Conservation (phyloP, 2,329 filamentous ascomycete genomes). For the Pseudogymnoascus sp. region DNA sequence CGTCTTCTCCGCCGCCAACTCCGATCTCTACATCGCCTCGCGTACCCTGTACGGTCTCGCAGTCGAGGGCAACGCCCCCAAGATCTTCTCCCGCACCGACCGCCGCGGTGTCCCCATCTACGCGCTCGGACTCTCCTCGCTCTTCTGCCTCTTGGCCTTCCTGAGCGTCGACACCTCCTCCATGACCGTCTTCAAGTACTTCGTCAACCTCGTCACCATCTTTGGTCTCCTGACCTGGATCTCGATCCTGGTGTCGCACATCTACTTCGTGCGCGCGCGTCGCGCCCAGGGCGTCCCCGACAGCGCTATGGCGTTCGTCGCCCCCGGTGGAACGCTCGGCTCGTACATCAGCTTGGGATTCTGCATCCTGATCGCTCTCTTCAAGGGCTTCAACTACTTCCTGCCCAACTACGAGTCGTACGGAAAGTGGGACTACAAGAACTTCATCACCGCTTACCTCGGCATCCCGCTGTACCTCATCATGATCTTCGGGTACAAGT, state of each 20-base stretch:
- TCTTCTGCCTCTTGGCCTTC: slow-evolving; percentile 60
- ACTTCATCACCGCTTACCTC: slow-evolving; percentile 56
- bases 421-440: slow-evolving; percentile 51
- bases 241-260: slow-evolving; percentile 54
- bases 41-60: slow-evolving; percentile 65
- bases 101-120: slow-evolving; percentile 47
- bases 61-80: slow-evolving; percentile 58
- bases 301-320: slow-evolving; percentile 52
- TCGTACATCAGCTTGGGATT: slow-evolving; percentile 62
- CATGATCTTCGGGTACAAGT: slow-evolving; percentile 50
- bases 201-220: slow-evolving; percentile 55
- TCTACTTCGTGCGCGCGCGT: slow-evolving; percentile 58
- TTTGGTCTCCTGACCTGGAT: slow-evolving; percentile 29
- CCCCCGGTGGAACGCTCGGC: slow-evolving; percentile 65
- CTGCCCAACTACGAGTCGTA: slow-evolving; percentile 35
- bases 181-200: slow-evolving; percentile 61
- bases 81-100: slow-evolving; percentile 48
- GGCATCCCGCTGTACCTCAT: slow-evolving; percentile 56
- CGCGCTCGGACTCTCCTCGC: slow-evolving; percentile 37
- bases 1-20: slow-evolving; percentile 55
- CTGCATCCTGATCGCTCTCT: slow-evolving; percentile 66
- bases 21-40: slow-evolving; percentile 57
- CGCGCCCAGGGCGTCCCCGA: slow-evolving; percentile 52
- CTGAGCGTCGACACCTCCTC: slow-evolving; percentile 54
- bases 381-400: slow-evolving; percentile 78